Evolutionary conservation across 805 yeast species (phyloP).

Genomic region (Metschnikowia peoriensis): DNA sequence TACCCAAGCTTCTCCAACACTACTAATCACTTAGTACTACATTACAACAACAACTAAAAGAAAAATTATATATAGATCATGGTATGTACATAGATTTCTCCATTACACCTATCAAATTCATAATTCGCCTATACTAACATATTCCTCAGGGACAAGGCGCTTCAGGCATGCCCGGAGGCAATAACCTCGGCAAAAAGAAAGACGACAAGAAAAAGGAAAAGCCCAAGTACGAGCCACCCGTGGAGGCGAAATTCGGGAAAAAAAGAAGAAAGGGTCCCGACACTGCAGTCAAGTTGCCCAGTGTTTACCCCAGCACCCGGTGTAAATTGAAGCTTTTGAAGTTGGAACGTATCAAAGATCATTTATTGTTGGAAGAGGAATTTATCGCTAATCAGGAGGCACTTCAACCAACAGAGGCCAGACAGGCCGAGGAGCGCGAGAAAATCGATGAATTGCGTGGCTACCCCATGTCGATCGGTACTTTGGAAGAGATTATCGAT

Average conservation of each 20-base stretch:
- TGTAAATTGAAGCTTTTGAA: constrained; percentile 88
- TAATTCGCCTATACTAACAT: constrained; percentile 9
- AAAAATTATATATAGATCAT: too few relatives aligned
- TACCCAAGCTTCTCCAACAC: constrained; percentile 1
- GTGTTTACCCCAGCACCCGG: constrained; percentile 87
- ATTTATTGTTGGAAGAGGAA: constrained; percentile 89
- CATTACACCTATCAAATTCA: not conserved
- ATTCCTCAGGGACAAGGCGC: constrained; percentile 51
- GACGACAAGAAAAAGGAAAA: constrained; percentile 72
- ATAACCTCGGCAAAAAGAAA: constrained; percentile 45
- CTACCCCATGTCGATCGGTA: constrained; percentile 93
- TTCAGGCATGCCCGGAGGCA: constrained; percentile 54
- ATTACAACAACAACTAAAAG: not conserved
- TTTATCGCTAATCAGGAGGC: constrained; percentile 93
- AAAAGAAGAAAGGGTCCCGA: constrained; percentile 93
- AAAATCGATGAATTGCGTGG: constrained; percentile 96
- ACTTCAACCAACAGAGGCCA: constrained; percentile 93
- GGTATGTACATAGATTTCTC: not conserved
- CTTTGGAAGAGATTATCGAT: constrained; percentile 94
- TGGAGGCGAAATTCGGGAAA: constrained; percentile 88
- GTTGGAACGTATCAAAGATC: constrained; percentile 96
- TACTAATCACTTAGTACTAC: not conserved
- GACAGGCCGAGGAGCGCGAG: constrained; percentile 93
- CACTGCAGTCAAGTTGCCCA: constrained; percentile 79
- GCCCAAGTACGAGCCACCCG: constrained; percentile 98